Conservation (phyloP, 176 grass and related monocot species). For the Musa schizocarpa region DNA sequence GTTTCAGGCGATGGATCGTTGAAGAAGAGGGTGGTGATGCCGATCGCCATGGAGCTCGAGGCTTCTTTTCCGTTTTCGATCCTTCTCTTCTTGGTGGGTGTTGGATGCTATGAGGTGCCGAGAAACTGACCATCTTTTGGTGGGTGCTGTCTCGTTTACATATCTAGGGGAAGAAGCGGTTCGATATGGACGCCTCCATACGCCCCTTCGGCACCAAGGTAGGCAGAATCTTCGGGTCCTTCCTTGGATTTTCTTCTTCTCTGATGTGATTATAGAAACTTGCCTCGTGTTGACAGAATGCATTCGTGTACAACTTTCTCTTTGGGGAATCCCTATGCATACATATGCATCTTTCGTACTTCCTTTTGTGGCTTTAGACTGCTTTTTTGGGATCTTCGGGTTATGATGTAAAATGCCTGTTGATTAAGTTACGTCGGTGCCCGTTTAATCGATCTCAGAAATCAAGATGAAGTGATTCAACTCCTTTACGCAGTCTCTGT, state of each 20-base stretch:
- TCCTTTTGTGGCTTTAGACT: neutral
- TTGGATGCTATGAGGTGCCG: neutral
- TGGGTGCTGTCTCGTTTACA: neutral
- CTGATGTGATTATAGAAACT: neutral
- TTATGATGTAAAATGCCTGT: neutral
- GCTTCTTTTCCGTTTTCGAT: neutral
- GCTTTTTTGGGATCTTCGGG: neutral
- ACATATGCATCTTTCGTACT: neutral
- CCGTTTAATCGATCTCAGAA: neutral
- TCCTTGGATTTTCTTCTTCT: neutral
- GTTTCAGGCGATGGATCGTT: conserved; percentile 9
- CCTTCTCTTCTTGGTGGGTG: neutral
- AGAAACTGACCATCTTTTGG: neutral
- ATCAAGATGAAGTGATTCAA: neutral
- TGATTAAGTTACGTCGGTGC: neutral
- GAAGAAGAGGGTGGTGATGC: conserved; percentile 21
- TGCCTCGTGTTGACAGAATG: neutral
- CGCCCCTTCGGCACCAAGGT: conserved; percentile 27
- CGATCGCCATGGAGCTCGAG: conserved; percentile 18
- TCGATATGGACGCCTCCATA: conserved; percentile 15
- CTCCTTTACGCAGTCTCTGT: neutral
- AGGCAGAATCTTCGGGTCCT: neutral
- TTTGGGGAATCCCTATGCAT: neutral
- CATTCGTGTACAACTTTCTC: neutral
- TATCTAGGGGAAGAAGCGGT: conserved; percentile 20